Evolutionary conservation across 768 basidiomycete species (phyloP), one percentile per base, ranked within the genome.

Genomic region (Lentinula sp.): DNA sequence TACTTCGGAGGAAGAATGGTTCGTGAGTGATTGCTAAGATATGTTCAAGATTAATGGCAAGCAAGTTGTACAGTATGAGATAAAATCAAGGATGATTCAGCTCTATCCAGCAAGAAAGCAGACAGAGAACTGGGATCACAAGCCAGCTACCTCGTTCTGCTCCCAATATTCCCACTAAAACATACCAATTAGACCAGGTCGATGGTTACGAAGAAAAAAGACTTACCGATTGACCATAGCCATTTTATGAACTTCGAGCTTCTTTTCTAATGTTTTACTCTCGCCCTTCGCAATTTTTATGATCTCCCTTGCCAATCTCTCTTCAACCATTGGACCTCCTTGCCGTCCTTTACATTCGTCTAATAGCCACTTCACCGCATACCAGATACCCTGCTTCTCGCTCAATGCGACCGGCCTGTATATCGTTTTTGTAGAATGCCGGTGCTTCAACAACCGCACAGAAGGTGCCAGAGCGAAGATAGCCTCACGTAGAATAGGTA

Each of bases 141-240:
- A 7, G 21, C 46, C 9, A 23, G 3, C 8, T 48, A 45, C n/a
- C 15, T 16, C 9, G 46, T 48, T 48, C 46, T 48, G 21, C 21
- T 48, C 46, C 46, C 51, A 53, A 53, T 53, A n/a, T 53, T 53
- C 15, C 51, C 51, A 32, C 51, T 53, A 34, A 9, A 45, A 45
- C 16, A 18, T 15, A 48, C 9, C 6, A 48, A 23, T 48, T 23
- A 48, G 46, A 21, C 21, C 18, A 23, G 63, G 67, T 66, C 46
- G 11, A n/a, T 48, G 4, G 4, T 18, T 8, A 21, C n/a, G 11
- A 1, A 39, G 45, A 55, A 50, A 55, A 50, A 34, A 52, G 4
- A 76, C 88, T 62, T 59, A 90, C 91, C 90, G 85, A 70, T 91
- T 91, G 32, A 88, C 80, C 80, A 89, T 87, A 1, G 89, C 93